Evolutionary conservation across 768 basidiomycete genomes (phyloP).

Genomic region (Hericium coralloides): DNA sequence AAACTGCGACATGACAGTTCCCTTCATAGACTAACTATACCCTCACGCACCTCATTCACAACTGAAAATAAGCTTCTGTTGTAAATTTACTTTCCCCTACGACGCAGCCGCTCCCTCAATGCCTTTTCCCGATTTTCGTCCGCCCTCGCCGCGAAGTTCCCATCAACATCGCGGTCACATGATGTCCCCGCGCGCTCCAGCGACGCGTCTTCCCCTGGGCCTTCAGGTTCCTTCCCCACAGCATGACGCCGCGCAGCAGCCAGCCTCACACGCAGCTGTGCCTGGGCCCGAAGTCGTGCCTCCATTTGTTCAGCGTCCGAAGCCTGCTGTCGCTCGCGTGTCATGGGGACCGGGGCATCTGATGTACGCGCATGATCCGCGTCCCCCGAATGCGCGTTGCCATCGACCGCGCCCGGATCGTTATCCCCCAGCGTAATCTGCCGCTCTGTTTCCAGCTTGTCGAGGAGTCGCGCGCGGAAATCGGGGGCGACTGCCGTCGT

Average conservation of each 20-base stretch:
- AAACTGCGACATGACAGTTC: neutral
- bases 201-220: neutral
- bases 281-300: slow-evolving; percentile 36
- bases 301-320: slow-evolving; percentile 24
- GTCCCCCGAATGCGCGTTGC: neutral
- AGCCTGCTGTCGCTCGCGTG: neutral
- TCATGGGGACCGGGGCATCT: slow-evolving; percentile 7
- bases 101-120: slow-evolving; percentile 6
- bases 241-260: slow-evolving; percentile 32
- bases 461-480: slow-evolving; percentile 30
- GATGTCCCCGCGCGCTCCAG: slow-evolving; percentile 3
- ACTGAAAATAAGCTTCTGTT: no score
- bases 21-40: neutral
- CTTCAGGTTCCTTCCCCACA: neutral
- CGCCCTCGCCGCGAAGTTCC: no score
- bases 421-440: slow-evolving; percentile 16
- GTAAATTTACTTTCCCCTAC: neutral
- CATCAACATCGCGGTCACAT: no score
- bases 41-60: no score
- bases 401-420: neutral
- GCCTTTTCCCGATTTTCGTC: neutral
- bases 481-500: slow-evolving; percentile 4
- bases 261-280: slow-evolving; percentile 39
- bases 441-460: slow-evolving; percentile 37
- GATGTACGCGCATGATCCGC: neutral